Evolutionary conservation across 2,329 filamentous ascomycete genomes (phyloP), one percentile per base, ranked within the genome.

Genomic region (Beauveria rudraprayagi): DNA sequence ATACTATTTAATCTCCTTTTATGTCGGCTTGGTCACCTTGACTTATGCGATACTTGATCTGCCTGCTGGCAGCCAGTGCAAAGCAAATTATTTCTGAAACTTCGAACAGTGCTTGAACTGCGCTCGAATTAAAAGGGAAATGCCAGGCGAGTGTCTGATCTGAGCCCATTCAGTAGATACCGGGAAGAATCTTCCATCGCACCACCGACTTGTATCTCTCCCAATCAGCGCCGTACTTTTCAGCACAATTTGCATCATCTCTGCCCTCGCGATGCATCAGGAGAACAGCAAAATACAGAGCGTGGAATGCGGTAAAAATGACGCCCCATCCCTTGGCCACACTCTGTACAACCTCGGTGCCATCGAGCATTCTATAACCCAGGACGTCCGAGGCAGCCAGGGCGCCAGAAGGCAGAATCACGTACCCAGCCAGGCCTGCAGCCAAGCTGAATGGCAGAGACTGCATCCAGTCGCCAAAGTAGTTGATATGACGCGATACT

Each of bases 201-300:
- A 96, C 92, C 65, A 84, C 81, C 72, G 84, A 84, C 73, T 88
- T 91, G 72, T 96, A 97, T 73, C 85, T 82, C 60, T 91, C 85
- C 92, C 92, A 97, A 69, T 96, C 91, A 64, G 86, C 85, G 5
- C 92, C 92, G 70, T 96, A 96, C 80, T 96, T 96, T 67, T 83
- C 83, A 60, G 82, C 79, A 71, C 92, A 97, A 76, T 94, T 94
- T 70, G 89, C 88, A 67, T 96, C 91, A 66, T 96, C 92, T 61
- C 92, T 81, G 58, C 85, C 77, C 74, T 95, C 91, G 16, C 92
- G 87, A 71, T 96, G 92, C 59, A 96, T 78, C 16, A 96, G 79
- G 65, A 97, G 73, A 11, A 94, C 78, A 0, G 85, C 91, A 75
- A 96, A 96, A 77, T 96, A 97, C 5, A 94, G 69, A 62, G 95